Evolutionary conservation across 805 yeast species (phyloP).

Genomic region (Brettanomyces custersianus): DNA sequence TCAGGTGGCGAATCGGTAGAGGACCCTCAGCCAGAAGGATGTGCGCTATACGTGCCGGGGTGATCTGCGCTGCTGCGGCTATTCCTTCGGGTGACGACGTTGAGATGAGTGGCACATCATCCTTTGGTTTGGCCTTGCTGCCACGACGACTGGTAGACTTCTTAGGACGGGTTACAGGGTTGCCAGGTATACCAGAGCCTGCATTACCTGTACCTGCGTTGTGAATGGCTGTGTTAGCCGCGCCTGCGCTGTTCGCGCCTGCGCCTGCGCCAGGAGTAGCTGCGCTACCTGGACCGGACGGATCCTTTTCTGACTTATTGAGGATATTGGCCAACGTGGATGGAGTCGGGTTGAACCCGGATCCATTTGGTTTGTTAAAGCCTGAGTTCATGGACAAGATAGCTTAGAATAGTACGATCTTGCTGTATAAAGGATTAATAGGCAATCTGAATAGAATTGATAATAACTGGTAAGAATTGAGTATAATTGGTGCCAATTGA

Average conservation of each 20-base stretch:
- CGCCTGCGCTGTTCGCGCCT: not conserved
- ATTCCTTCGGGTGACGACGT: slow-evolving; percentile 84
- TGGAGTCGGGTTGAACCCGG: not conserved
- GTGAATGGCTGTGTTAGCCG: not conserved
- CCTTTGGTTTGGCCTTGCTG: slow-evolving; percentile 8
- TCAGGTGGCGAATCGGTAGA: slow-evolving; percentile 81
- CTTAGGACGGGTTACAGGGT: not conserved
- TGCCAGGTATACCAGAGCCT: too few relatives aligned
- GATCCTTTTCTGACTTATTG: not conserved
- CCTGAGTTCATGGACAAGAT: too few relatives aligned
- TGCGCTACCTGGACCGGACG: not conserved
- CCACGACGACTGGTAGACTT: not conserved
- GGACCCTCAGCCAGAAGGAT: slow-evolving; percentile 73
- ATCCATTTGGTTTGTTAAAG: too few relatives aligned
- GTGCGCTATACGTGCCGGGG: slow-evolving; percentile 67
- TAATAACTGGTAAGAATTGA: too few relatives aligned
- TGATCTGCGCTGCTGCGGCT: slow-evolving; percentile 78
- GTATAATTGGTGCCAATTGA: too few relatives aligned
- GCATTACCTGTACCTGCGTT: too few relatives aligned
- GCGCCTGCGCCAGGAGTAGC: not conserved
- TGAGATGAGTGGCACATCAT: slow-evolving; percentile 32
- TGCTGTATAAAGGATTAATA: too few relatives aligned
- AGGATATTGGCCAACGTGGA: not conserved
- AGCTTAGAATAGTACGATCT: too few relatives aligned
- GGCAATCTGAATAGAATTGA: too few relatives aligned